Evolutionary conservation across 2,329 filamentous ascomycete species (phyloP), one percentile per base, ranked within the genome.

Genomic region (Conoideocrella luteorostrata): DNA sequence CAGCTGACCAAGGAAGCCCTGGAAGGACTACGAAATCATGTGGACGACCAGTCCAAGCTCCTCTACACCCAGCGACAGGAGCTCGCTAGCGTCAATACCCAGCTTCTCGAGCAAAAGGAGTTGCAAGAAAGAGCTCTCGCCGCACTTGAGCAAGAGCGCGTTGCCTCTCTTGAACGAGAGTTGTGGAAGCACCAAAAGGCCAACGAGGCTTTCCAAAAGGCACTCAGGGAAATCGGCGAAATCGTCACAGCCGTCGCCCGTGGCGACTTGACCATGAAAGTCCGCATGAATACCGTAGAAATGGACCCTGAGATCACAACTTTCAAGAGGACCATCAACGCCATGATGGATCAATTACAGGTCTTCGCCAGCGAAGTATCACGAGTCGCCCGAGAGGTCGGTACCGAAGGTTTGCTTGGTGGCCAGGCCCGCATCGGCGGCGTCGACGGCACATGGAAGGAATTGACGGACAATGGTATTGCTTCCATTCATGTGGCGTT

Each of bases 261-360:
- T 57, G 91, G 91, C 66, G 91, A 97, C 61, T 74, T 97, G 48
- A 95, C 89, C 64, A 96, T 95, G 74, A 95, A 95, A 69, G 91
- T 96, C 50, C 81, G 91, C 58, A 94, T 97, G 64, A 93, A 96
- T 62, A 86, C 87, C 4, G 84, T 94, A 53, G 91, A 97, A 70
- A 93, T 96, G 84, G 91, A 97, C 73, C 89, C 90, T 22, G 91
- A 97, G 74, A 97, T 97, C 59, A 93, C 89, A 22, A 90, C 88
- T 9, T 97, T 97, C 74, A 97, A 97, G 70, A 84, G 88, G 57
- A 96, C 91, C 49, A 97, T 97, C 70, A 97, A 97, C 64, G 94
- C 87, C 53, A 97, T 97, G 91, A 95, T 97, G 80, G 91, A 97
- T 61, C 91, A 96, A 66, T 76, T 97, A 47, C 90, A 96, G 62